These are phyloP conservation scores for Phialophora macrospora DNA, from an alignment of 2,329 filamentous ascomycete species.

Conservation along the genomic window DNA sequence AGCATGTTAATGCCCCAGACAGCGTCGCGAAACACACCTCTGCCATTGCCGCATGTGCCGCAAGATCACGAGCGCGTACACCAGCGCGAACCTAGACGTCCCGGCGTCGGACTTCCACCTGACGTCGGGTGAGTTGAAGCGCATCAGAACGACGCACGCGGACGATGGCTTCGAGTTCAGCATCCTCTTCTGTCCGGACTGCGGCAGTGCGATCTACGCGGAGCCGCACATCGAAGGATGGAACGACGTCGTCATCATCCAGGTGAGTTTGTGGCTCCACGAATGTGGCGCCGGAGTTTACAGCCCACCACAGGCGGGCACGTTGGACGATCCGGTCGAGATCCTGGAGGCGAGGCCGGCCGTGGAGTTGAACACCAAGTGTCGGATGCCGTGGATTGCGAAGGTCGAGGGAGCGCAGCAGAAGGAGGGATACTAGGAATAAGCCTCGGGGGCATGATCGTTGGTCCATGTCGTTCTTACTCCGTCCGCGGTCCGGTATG, in stretches of 20 bases:
- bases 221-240: background rate
- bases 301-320: background rate
- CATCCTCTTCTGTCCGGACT: conserved; percentile 10
- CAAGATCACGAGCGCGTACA: conserved; percentile 13
- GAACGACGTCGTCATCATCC: conserved; percentile 3
- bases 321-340: conserved; percentile 1
- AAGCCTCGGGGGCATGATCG: background rate
- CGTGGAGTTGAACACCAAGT: conserved; percentile 5
- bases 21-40: background rate
- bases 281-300: background rate
- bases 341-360: conserved; percentile 2
- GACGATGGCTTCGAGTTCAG: conserved; percentile 16
- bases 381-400: conserved; percentile 4
- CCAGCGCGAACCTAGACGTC: conserved; percentile 2
- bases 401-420: conserved; percentile 10
- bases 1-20: background rate
- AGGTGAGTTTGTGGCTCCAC: background rate
- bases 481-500: background rate
- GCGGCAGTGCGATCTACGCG: conserved; percentile 13
- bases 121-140: conserved; percentile 5
- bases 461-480: background rate
- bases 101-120: conserved; percentile 5
- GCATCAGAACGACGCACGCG: conserved; percentile 1
- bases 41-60: conserved; percentile 13
- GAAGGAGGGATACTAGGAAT: conserved; percentile 8